Evolutionary conservation across 306 rosid species (phyloP).

Genomic region (Morella rubra): DNA sequence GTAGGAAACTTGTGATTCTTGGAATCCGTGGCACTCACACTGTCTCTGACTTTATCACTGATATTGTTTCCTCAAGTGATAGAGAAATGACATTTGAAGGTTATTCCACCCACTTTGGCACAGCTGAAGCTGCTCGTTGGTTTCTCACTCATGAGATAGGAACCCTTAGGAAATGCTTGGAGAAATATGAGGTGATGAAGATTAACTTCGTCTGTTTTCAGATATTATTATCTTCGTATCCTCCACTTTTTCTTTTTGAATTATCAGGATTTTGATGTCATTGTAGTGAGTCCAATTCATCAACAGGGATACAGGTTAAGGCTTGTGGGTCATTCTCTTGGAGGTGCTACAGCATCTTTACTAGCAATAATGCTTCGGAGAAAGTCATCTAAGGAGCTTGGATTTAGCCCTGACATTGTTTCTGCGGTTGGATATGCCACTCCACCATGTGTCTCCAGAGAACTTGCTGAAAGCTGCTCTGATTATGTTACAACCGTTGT

Average conservation of each 20-base stretch:
- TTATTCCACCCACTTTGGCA: conserved; percentile 89
- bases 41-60: conserved; percentile 89
- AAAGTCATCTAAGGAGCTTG: conserved; percentile 77
- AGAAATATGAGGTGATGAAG: conserved; percentile 70
- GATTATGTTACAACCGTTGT: conserved; percentile 77
- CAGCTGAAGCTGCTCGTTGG: conserved; percentile 93
- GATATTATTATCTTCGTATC: conserved; percentile 18
- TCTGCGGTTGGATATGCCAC: conserved; percentile 82
- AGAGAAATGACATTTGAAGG: conserved; percentile 82
- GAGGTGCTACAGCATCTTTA: conserved; percentile 91
- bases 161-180: conserved; percentile 60
- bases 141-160: conserved; percentile 76
- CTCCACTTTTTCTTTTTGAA: conserved; percentile 14
- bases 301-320: conserved; percentile 93
- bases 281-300: conserved; percentile 47
- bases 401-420: conserved; percentile 84
- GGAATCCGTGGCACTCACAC: conserved; percentile 94
- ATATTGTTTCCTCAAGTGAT: conserved; percentile 68
- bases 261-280: not conserved
- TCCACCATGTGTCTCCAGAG: conserved; percentile 87
- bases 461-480: conserved; percentile 85
- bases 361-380: conserved; percentile 81
- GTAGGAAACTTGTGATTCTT: conserved; percentile 75
- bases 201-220: conserved; percentile 15
- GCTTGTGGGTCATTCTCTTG: conserved; percentile 97